Conservation (phyloP, 2,329 filamentous ascomycete species). For the Colletotrichum cuscutae region DNA sequence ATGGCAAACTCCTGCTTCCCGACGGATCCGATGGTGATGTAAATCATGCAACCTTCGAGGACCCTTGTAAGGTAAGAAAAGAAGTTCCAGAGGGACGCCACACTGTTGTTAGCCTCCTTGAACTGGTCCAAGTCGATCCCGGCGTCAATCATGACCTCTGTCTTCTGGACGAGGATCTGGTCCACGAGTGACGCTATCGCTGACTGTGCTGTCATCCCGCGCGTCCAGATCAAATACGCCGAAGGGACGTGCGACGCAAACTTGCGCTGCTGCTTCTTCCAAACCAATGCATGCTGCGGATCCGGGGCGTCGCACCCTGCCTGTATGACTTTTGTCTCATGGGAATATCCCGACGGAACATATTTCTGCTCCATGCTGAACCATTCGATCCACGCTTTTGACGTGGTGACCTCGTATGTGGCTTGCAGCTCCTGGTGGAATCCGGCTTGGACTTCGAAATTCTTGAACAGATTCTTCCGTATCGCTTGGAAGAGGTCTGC, state of each 20-base stretch:
- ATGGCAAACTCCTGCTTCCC: constrained; percentile 40
- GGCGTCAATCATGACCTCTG: constrained; percentile 36
- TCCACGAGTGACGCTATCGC: constrained; percentile 40
- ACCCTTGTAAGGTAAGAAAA: constrained; percentile 36
- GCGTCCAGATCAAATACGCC: constrained; percentile 41
- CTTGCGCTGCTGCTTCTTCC: constrained; percentile 38
- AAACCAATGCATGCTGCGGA: constrained; percentile 41
- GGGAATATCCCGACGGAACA: constrained; percentile 38
- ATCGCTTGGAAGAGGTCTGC: constrained; percentile 35
- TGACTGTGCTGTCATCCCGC: constrained; percentile 42
- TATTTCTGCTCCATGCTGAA: constrained; percentile 40
- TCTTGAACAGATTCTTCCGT: constrained; percentile 38
- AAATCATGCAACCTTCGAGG: constrained; percentile 39
- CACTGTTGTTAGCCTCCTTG: constrained; percentile 34
- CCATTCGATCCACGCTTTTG: constrained; percentile 41
- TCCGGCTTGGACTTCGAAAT: constrained; percentile 39
- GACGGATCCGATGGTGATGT: constrained; percentile 41
- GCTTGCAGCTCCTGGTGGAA: constrained; percentile 41
- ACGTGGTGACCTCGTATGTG: constrained; percentile 41
- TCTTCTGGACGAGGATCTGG: constrained; percentile 41
- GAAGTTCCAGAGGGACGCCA: constrained; percentile 38
- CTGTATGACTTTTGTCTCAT: constrained; percentile 37
- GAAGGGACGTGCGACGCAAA: constrained; percentile 37
- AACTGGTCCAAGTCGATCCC: constrained; percentile 38
- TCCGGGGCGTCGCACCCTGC: constrained; percentile 43